These are phyloP conservation scores for Plasmodium adleri DNA, from an alignment of 169 alveolate species.

Conservation along the genomic window DNA sequence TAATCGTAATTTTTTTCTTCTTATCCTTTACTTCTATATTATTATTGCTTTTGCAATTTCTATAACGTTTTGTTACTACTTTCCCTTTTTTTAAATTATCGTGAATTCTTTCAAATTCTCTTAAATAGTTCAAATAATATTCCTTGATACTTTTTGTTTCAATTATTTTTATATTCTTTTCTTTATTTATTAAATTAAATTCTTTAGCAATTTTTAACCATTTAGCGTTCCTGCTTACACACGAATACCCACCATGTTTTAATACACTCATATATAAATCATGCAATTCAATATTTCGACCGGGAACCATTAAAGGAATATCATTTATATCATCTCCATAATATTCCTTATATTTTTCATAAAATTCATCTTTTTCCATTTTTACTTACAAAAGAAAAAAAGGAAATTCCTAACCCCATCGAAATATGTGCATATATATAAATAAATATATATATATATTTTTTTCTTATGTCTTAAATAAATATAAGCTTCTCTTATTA, in stretches of 20 bases:
- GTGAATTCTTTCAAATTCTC: slow-evolving; percentile 76
- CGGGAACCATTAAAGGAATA: slow-evolving; percentile 32
- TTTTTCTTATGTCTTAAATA: too few relatives aligned
- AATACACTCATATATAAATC: slow-evolving; percentile 62
- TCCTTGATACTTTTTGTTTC: slow-evolving; percentile 54
- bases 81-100: slow-evolving; percentile 72
- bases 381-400: not conserved
- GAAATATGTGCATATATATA: not conserved
- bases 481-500: too few relatives aligned
- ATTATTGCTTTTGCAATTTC: slow-evolving; percentile 1
- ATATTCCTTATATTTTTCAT: slow-evolving; percentile 53
- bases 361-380: slow-evolving; percentile 66
- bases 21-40: slow-evolving; percentile 18
- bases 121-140: slow-evolving; percentile 62
- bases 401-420: not conserved
- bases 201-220: slow-evolving; percentile 76
- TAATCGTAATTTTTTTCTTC: slow-evolving; percentile 9
- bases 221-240: slow-evolving; percentile 71
- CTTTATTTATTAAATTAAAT: slow-evolving; percentile 66
- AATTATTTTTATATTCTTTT: slow-evolving; percentile 48
- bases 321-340: slow-evolving; percentile 27
- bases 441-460: too few relatives aligned
- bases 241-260: slow-evolving; percentile 74
- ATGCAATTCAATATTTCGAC: slow-evolving; percentile 34
- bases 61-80: slow-evolving; percentile 24